Percentiles rank a stretch among this genome's conserved stretches.
Conservation (phyloP, 495 filamentous ascomycete genomes). For the Annulohypoxylon maeteangense region DNA sequence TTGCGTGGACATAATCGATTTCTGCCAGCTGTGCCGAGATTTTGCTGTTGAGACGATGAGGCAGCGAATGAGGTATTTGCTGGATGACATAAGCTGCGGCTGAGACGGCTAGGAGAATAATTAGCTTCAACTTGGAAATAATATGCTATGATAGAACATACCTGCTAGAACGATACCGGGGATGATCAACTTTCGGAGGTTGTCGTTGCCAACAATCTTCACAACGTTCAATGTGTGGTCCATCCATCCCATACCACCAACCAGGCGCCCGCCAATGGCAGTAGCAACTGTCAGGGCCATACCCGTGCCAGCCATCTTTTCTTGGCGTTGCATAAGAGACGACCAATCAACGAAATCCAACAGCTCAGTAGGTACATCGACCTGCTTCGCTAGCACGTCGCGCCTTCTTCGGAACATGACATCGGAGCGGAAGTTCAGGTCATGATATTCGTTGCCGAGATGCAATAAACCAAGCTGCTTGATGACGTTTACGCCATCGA, state of each 20-base stretch:
- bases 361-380: slow-evolving; percentile 86
- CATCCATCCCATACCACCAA: slow-evolving; percentile 88
- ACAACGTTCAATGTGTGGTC: slow-evolving; percentile 84
- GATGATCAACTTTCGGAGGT: slow-evolving; percentile 80
- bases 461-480: slow-evolving; percentile 89
- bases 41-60: slow-evolving; percentile 85
- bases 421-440: slow-evolving; percentile 86
- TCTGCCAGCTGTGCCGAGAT: slow-evolving; percentile 78
- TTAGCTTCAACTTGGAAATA: slow-evolving; percentile 49
- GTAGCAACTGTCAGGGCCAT: slow-evolving; percentile 95
- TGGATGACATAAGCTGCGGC: slow-evolving; percentile 81
- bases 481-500: slow-evolving; percentile 85
- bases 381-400: slow-evolving; percentile 81
- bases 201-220: slow-evolving; percentile 84
- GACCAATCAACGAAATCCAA: slow-evolving; percentile 93
- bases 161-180: slow-evolving; percentile 81
- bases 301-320: slow-evolving; percentile 90
- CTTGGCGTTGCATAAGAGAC: slow-evolving; percentile 85
- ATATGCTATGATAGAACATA: slow-evolving; percentile 58
- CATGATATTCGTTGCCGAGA: slow-evolving; percentile 83
- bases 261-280: slow-evolving; percentile 79
- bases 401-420: slow-evolving; percentile 89
- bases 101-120: slow-evolving; percentile 66
- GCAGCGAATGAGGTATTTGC: slow-evolving; percentile 88
- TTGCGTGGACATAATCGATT: slow-evolving; percentile 92